Base-by-base conservation (phyloP, 345 rosid genomes). In the Lepidium sativum region DNA sequence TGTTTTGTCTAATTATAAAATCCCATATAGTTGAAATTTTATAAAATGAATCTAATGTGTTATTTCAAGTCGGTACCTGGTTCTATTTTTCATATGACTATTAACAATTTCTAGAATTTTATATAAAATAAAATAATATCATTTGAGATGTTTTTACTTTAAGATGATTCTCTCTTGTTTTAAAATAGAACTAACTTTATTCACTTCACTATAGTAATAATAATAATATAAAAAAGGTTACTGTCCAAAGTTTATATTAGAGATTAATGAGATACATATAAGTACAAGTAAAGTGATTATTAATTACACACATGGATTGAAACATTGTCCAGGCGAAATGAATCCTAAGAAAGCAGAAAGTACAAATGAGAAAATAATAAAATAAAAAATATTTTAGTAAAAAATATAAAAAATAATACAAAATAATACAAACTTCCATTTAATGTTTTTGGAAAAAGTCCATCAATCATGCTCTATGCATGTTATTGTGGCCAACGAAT, bases 401-500 rank as follows among this genome's bases (percentile, higher is more conserved):
- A 53, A 53, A 70, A 55, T 55, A 47, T 38, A 49, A 44, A 38
- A 37, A 1, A 9, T 10, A 45, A 53, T n/a, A 35, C 17, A 6
- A 35, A 44, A 54, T 11, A 32, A 32, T 33, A 53, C 27, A 54
- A 34, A 61, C 34, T 52, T 51, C 23, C 39, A 69, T 52, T 43
- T 12, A 45, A 37, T 50, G 58, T 15, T 21, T 16, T 23, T 43
- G n/a, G 31, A 31, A 54, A 65, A 65, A 42, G 71, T 72, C 60
- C 60, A 72, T 50, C 54, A 72, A 71, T 57, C 71, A 72, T 72
- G 76, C 71, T 65, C 29, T 56, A 32, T 64, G 70, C 70, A 71
- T 72, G 66, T 57, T 72, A 72, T 57, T 42, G 71, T 65, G 66
- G 71, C 71, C 66, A 65, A 57, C 76, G 76, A 72, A 72, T 72